Conservation (phyloP, 805 yeast species). For the Pichia ethanolica region DNA sequence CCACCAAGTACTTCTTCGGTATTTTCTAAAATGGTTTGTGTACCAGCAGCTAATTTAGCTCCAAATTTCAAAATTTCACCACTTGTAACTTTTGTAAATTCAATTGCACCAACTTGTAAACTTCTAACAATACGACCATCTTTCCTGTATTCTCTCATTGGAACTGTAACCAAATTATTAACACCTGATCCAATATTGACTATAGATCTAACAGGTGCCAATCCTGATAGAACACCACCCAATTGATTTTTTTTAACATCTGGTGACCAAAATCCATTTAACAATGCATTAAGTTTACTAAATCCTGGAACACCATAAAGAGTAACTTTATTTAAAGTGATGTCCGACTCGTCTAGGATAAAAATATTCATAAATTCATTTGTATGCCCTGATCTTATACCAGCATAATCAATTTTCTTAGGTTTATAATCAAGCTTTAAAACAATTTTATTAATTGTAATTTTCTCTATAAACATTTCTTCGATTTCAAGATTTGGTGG, state of each 20-base stretch:
- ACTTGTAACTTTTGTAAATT: slow-evolving; percentile 71
- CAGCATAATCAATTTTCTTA: slow-evolving; percentile 76
- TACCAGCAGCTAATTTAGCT: slow-evolving; percentile 79
- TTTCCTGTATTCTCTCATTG: slow-evolving; percentile 63
- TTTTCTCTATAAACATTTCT: slow-evolving; percentile 57
- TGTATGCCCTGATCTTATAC: slow-evolving; percentile 77
- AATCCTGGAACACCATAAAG: slow-evolving; percentile 77
- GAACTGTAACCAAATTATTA: slow-evolving; percentile 63
- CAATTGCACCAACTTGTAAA: slow-evolving; percentile 64
- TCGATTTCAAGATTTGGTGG: slow-evolving; percentile 48
- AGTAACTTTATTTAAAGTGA: slow-evolving; percentile 52
- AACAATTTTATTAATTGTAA: slow-evolving; percentile 51
- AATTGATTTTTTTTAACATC: slow-evolving; percentile 79
- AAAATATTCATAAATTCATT: slow-evolving; percentile 86
- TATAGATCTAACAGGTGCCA: slow-evolving; percentile 73
- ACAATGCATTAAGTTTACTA: slow-evolving; percentile 43
- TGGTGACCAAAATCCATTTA: slow-evolving; percentile 79
- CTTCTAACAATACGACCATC: slow-evolving; percentile 67
- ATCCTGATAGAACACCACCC: slow-evolving; percentile 72
- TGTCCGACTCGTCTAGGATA: slow-evolving; percentile 76
- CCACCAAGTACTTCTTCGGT: slow-evolving; percentile 80
- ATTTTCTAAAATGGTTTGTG: slow-evolving; percentile 71
- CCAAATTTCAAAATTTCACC: slow-evolving; percentile 77
- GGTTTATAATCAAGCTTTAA: slow-evolving; percentile 87
- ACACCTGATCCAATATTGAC: slow-evolving; percentile 75